Evolutionary conservation across 2,329 filamentous ascomycete species (phyloP).

Genomic region (Alternaria conjuncta): DNA sequence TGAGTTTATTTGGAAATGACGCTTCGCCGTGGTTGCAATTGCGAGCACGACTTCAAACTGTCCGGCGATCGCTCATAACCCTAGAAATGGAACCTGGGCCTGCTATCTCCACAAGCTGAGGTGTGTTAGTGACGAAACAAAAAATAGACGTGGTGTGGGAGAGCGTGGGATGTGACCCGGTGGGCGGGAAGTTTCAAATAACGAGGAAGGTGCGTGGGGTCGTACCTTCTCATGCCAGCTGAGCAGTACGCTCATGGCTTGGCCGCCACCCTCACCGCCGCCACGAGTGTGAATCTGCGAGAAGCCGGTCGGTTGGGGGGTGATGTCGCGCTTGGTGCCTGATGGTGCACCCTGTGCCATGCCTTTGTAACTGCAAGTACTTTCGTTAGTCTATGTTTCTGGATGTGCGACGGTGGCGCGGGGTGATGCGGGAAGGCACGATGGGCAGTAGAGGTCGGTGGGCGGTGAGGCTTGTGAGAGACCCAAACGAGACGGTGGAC

Average conservation of each 20-base stretch:
- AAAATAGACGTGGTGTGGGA: not conserved
- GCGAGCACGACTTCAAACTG: slow-evolving; percentile 64
- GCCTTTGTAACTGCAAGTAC: slow-evolving; percentile 76
- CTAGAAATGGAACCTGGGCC: slow-evolving; percentile 88
- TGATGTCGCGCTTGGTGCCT: slow-evolving; percentile 52
- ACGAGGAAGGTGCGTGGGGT: slow-evolving; percentile 7
- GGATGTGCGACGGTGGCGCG: not conserved
- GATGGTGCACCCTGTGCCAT: slow-evolving; percentile 63
- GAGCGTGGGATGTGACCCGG: not conserved
- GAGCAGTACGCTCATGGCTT: slow-evolving; percentile 93
- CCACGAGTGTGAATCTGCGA: slow-evolving; percentile 73
- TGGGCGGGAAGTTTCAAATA: not conserved
- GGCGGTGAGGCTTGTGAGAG: not conserved
- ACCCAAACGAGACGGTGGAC: slow-evolving; percentile 42
- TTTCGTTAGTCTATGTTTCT: slow-evolving; percentile 22
- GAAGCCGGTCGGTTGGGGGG: slow-evolving; percentile 86
- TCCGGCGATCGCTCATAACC: slow-evolving; percentile 95
- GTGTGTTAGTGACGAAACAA: slow-evolving; percentile 19
- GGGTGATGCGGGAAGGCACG: not conserved
- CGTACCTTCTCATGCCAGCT: slow-evolving; percentile 94
- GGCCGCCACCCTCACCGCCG: slow-evolving; percentile 73
- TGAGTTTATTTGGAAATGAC: not conserved
- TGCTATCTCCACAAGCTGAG: slow-evolving; percentile 82
- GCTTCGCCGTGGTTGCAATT: not conserved
- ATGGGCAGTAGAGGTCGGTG: not conserved